Percentiles rank a stretch among this genome's conserved stretches.
Evolutionary conservation across 139 green algal species (phyloP).

Genomic region (Desmodesmus armatus): DNA sequence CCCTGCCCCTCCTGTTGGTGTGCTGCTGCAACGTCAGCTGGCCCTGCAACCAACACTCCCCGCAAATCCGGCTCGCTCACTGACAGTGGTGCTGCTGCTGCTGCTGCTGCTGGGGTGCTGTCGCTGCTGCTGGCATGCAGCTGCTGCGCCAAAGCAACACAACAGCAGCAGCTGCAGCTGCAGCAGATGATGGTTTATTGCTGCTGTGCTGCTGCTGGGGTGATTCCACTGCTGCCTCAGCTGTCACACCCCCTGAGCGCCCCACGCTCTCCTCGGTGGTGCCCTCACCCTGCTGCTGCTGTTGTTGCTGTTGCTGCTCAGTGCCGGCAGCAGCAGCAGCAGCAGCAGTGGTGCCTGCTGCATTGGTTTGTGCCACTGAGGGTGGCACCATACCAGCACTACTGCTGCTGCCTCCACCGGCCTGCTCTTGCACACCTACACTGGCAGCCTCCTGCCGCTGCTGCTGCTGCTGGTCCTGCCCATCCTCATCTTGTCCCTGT

Average conservation of each 20-base stretch:
- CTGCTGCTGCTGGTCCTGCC: too few species aligned
- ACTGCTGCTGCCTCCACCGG: too few species aligned
- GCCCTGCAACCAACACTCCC: conserved; percentile 16
- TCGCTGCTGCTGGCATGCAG: neutral
- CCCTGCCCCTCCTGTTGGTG: neutral
- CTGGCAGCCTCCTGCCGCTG: too few species aligned
- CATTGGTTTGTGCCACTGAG: too few species aligned
- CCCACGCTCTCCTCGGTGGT: too few species aligned
- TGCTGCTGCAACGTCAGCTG: conserved; percentile 15
- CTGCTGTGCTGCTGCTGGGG: neutral
- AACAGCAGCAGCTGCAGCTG: neutral
- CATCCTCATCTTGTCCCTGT: too few species aligned
- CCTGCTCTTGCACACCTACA: too few species aligned
- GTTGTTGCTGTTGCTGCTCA: neutral
- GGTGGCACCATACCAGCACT: too few species aligned
- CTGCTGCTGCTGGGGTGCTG: conserved; percentile 10
- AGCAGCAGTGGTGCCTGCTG: too few species aligned
- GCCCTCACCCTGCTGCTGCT: neutral
- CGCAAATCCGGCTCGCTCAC: conserved; percentile 38
- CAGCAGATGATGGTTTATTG: neutral
- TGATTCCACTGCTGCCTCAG: too few species aligned
- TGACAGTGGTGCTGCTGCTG: neutral
- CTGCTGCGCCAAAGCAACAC: neutral
- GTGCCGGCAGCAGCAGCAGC: neutral
- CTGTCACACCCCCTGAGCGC: too few species aligned